Base-by-base conservation (phyloP, 2,329 filamentous ascomycete species). In the Fusarium succisae region DNA sequence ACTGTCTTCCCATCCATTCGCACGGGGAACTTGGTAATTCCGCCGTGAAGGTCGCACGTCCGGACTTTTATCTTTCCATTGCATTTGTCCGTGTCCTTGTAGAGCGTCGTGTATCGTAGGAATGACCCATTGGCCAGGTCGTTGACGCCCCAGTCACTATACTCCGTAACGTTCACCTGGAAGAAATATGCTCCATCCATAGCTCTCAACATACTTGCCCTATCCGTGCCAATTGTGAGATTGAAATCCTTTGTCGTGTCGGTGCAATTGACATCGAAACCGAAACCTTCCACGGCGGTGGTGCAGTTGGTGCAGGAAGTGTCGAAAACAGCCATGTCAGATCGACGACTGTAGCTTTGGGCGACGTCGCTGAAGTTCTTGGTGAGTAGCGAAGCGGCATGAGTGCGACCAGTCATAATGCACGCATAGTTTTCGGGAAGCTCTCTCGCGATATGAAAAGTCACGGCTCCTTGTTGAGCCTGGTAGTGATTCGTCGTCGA, bases 361-460 rank as follows among this genome's bases (percentile, higher is more conserved):
- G 74, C 73, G 15, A 76, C 44, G 2, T 72, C 47, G 32, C 74
- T 76, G 17, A 76, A 76, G 39, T 76, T 76, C 15, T 69, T 74
- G 20, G 61, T 76, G 3, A 76, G 48, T 3, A 76, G 24, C 2
- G 74, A 76, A 9, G 65, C 48, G 2, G 63, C 32, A 10, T 76
- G 74, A 2, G 39, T 63, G 4, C 74, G 71, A 1, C 74, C 74
- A 10, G 71, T 75, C 18, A 72, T 50, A 13, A 76, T 76, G 15
- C 59, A 74, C 11, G 58, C 71, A 12, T 76, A 76, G 53, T 76
- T 35, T 0, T 8, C 12, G 6, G 74, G 74, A 26, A 76, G 67
- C 30, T 76, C 68, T 47, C 67, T 69, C 4, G 74, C 74, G 28
- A 76, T 76, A 8, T 76, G 74, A 17, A 76, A 72, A 11, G 66